Evolutionary conservation across 306 rosid genomes (phyloP).

Genomic region (Purshia tridentata): DNA sequence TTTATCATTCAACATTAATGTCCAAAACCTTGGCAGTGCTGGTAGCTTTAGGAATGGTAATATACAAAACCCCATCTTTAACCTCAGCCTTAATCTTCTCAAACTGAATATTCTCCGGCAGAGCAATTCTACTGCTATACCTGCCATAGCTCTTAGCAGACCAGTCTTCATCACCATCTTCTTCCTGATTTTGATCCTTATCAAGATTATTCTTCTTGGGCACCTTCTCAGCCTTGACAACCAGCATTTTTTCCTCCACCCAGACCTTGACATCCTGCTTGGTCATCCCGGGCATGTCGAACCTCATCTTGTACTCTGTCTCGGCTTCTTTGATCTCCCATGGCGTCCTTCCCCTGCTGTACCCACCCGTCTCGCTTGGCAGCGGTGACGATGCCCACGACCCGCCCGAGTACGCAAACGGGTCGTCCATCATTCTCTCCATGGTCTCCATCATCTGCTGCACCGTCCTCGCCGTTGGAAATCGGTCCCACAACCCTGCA

Average conservation of each 20-base stretch:
- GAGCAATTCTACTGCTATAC: constrained; percentile 62
- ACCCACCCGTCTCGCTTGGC: constrained; percentile 43
- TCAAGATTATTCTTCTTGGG: constrained; percentile 21
- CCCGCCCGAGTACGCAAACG: constrained; percentile 43
- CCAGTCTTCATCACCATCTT: constrained; percentile 49
- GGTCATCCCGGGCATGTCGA: constrained; percentile 89
- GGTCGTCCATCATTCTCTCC: constrained; percentile 86
- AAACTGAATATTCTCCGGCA: constrained; percentile 69
- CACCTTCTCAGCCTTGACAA: constrained; percentile 68
- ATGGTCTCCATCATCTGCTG: constrained; percentile 87
- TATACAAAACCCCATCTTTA: constrained; percentile 76
- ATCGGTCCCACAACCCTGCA: constrained; percentile 75
- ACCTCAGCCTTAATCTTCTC: constrained; percentile 82
- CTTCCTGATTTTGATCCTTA: background rate
- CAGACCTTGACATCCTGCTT: constrained; percentile 80
- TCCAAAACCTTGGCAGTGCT: constrained; percentile 39
- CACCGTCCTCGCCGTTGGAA: constrained; percentile 72
- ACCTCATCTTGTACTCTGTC: constrained; percentile 75
- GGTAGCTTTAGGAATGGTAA: constrained; percentile 57
- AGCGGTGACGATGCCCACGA: constrained; percentile 38
- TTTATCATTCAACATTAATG: constrained; percentile 46
- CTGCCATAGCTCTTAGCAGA: constrained; percentile 70
- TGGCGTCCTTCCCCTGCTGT: constrained; percentile 66
- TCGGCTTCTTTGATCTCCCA: constrained; percentile 85
- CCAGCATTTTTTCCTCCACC: constrained; percentile 83